phyloP scores from a whole-genome alignment of 73 alveolate genomes.

The Loxodes magnus region DNA sequence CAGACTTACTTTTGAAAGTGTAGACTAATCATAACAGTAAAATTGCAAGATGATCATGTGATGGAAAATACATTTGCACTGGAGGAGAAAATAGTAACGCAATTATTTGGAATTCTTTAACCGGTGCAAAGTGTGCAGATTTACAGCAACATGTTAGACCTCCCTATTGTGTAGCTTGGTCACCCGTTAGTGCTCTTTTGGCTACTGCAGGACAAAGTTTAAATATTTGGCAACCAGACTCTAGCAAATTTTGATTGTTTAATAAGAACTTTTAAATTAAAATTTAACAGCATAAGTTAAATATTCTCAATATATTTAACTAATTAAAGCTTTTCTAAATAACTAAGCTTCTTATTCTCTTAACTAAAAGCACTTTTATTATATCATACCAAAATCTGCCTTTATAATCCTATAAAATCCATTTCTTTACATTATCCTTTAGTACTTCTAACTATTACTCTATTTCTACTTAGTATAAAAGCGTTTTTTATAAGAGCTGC shows the following conservation, averaged over 20 bases:
- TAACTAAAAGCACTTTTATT: too few species aligned
- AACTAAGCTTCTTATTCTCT: too few species aligned
- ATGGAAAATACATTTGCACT: slow-evolving; percentile 60
- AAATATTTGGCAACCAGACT: slow-evolving; percentile 49
- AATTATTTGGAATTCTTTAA: slow-evolving; percentile 59
- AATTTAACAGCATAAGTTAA: too few species aligned
- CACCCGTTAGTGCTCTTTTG: slow-evolving; percentile 28
- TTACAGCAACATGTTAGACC: slow-evolving; percentile 38
- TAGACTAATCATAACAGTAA: slow-evolving; percentile 7
- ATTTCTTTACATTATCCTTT: too few species aligned
- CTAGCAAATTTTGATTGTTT: neutral
- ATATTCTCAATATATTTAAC: too few species aligned
- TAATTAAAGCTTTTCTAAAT: too few species aligned
- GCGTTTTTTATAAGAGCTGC: too few species aligned
- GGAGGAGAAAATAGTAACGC: slow-evolving; percentile 72
- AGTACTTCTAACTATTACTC: too few species aligned
- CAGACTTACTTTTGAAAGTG: neutral
- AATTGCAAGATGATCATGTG: slow-evolving; percentile 40
- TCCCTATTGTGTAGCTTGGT: slow-evolving; percentile 29
- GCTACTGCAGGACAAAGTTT: slow-evolving; percentile 42
- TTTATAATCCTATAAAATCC: too few species aligned
- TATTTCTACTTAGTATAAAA: too few species aligned
- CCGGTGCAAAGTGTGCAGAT: slow-evolving; percentile 35
- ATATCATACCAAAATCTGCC: too few species aligned
- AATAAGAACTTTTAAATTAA: too few species aligned